phyloP scores from a whole-genome alignment of 108 stramenopile genomes.

The Cyclotella baltica region DNA sequence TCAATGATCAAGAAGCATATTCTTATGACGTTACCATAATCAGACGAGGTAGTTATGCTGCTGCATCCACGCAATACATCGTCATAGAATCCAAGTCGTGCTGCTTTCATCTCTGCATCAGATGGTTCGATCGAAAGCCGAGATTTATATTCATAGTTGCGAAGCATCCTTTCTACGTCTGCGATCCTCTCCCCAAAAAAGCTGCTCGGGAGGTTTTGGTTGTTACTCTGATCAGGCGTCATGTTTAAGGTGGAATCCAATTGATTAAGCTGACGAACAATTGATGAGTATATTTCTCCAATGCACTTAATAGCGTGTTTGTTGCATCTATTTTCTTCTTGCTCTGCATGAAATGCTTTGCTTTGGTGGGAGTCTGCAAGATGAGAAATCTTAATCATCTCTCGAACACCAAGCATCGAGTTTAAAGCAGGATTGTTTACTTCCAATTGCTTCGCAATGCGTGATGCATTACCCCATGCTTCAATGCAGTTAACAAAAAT shows the following conservation, averaged over 20 bases:
- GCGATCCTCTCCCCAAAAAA: slow-evolving; percentile 29
- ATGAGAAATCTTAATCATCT: slow-evolving; percentile 28
- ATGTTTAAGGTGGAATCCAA: slow-evolving; percentile 28
- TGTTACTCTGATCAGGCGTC: neutral
- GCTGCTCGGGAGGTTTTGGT: neutral
- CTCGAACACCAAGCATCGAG: slow-evolving; percentile 31
- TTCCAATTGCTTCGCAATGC: slow-evolving; percentile 12
- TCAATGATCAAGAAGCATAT: slow-evolving; percentile 50
- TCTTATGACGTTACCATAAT: slow-evolving; percentile 44
- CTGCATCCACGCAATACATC: slow-evolving; percentile 42
- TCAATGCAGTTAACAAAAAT: slow-evolving; percentile 29
- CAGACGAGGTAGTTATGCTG: slow-evolving; percentile 29
- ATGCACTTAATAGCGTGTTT: slow-evolving; percentile 20
- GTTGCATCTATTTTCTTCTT: neutral
- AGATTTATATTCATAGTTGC: slow-evolving; percentile 30
- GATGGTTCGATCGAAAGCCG: slow-evolving; percentile 7
- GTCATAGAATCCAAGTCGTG: slow-evolving; percentile 29
- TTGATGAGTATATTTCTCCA: slow-evolving; percentile 24
- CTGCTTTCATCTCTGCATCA: slow-evolving; percentile 8
- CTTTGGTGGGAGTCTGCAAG: slow-evolving; percentile 3
- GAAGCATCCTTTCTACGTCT: slow-evolving; percentile 45
- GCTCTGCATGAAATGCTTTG: neutral
- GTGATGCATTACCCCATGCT: slow-evolving; percentile 38
- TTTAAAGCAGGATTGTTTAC: neutral
- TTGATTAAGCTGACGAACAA: slow-evolving; percentile 36